Conservation (phyloP, 176 grass and related monocot genomes). For the Paspalum vaginatum region DNA sequence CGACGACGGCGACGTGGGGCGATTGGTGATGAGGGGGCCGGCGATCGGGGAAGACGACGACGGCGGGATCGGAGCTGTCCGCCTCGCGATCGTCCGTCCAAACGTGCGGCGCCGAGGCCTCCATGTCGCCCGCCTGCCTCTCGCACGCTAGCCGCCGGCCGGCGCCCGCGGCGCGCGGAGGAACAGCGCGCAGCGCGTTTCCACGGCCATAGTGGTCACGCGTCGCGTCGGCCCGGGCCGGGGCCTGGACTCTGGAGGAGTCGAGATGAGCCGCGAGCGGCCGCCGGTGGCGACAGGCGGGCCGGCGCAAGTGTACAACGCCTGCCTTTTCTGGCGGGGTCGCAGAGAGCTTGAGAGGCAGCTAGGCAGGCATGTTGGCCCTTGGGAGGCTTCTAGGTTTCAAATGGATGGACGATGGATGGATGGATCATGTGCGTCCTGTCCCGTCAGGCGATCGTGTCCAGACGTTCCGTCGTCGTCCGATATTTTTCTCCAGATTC, state of each 20-base stretch:
- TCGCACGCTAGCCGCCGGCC: background rate
- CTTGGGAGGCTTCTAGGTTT: slow-evolving; percentile 40
- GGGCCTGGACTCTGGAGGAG: background rate
- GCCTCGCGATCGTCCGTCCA: background rate
- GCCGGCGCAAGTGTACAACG: background rate
- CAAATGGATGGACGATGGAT: background rate
- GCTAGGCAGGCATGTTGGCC: background rate
- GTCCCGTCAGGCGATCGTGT: slow-evolving; percentile 26
- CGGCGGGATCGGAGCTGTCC: background rate
- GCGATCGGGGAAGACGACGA: background rate
- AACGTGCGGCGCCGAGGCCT: background rate
- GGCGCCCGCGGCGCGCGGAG: background rate
- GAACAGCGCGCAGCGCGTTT: background rate
- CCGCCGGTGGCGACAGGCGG: background rate
- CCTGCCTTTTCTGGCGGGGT: slow-evolving; percentile 27
- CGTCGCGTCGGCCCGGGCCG: background rate
- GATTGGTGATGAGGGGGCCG: background rate
- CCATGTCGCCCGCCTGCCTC: background rate
- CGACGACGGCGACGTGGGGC: background rate
- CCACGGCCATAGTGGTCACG: background rate
- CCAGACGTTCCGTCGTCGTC: slow-evolving; percentile 1
- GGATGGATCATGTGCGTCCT: background rate
- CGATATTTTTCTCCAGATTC: slow-evolving; percentile 22
- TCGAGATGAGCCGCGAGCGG: background rate
- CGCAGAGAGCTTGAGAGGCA: background rate